A percentile compares a stretch with the other conserved stretches of the same genome.
Evolutionary conservation across 2,329 filamentous ascomycete genomes (phyloP).

Genomic region (Beauveria varroae): DNA sequence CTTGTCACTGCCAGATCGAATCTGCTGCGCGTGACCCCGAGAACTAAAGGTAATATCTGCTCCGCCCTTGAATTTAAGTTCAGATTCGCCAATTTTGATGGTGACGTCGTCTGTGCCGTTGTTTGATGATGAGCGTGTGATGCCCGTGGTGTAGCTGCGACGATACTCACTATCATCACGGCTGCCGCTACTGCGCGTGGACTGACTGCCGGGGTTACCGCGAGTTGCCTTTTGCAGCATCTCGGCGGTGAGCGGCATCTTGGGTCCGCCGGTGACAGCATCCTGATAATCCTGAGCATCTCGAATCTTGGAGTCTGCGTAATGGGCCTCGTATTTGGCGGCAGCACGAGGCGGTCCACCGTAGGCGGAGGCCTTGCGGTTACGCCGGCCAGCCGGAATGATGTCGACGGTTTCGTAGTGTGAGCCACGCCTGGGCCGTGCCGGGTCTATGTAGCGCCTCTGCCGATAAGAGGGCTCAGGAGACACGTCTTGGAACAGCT

Average conservation of each 20-base stretch:
- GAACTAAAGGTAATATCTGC: constrained; percentile 51
- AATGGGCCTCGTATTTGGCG: constrained; percentile 26
- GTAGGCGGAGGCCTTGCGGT: constrained; percentile 35
- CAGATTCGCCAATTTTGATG: constrained; percentile 50
- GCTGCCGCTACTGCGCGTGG: constrained; percentile 51
- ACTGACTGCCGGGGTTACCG: constrained; percentile 44
- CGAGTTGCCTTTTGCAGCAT: constrained; percentile 43
- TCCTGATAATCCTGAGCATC: constrained; percentile 28
- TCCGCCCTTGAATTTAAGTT: constrained; percentile 50
- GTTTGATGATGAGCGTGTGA: constrained; percentile 42
- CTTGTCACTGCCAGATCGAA: constrained; percentile 42
- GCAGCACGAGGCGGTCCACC: constrained; percentile 26
- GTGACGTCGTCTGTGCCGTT: constrained; percentile 53
- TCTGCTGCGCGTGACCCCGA: constrained; percentile 19
- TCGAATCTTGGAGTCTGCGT: constrained; percentile 30
- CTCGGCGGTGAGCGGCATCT: constrained; percentile 47
- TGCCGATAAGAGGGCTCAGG: constrained; percentile 27
- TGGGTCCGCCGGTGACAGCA: constrained; percentile 38
- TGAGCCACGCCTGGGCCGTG: constrained; percentile 28
- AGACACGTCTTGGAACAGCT: constrained; percentile 32
- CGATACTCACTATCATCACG: constrained; percentile 57
- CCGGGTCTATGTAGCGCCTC: constrained; percentile 23
- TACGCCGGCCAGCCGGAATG: constrained; percentile 28
- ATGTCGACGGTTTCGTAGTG: constrained; percentile 33
- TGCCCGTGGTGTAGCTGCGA: constrained; percentile 53